Percentiles rank a stretch among this genome's conserved stretches.
phyloP scores from a whole-genome alignment of 2,329 filamentous ascomycete species.

The Phialophora tarda region DNA sequence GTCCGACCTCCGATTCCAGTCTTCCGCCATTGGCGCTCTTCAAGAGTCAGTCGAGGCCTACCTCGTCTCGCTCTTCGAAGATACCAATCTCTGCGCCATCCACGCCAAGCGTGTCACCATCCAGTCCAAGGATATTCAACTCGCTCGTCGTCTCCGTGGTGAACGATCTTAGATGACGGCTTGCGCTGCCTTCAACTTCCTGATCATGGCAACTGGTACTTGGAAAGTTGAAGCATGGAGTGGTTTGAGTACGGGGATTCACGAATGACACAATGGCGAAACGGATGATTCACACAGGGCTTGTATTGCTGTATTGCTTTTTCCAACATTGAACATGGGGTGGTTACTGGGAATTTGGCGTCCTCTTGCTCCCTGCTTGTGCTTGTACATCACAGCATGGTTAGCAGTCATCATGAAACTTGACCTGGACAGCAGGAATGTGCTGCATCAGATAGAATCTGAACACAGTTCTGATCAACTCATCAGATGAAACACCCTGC shows the following conservation, averaged over 20 bases:
- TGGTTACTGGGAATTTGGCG: slow-evolving; percentile 33
- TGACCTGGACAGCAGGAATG: slow-evolving; percentile 32
- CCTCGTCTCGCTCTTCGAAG: slow-evolving; percentile 96
- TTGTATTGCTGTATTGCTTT: slow-evolving; percentile 31
- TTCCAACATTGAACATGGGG: slow-evolving; percentile 30
- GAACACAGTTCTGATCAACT: slow-evolving; percentile 34
- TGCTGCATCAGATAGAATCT: slow-evolving; percentile 35
- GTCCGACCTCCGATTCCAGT: slow-evolving; percentile 96
- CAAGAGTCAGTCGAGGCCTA: slow-evolving; percentile 99
- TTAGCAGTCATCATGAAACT: slow-evolving; percentile 34
- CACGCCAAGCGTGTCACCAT: slow-evolving; percentile 99
- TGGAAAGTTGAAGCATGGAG: slow-evolving; percentile 27
- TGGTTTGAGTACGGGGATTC: slow-evolving; percentile 34
- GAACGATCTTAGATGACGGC: slow-evolving; percentile 73
- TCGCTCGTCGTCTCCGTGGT: slow-evolving; percentile 91
- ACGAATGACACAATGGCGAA: slow-evolving; percentile 36
- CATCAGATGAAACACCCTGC: slow-evolving; percentile 11
- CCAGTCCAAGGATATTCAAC: slow-evolving; percentile 91
- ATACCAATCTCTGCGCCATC: slow-evolving; percentile 98
- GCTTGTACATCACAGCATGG: slow-evolving; percentile 36
- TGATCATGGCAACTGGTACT: slow-evolving; percentile 19
- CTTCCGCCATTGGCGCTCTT: slow-evolving; percentile 92
- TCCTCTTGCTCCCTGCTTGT: slow-evolving; percentile 30
- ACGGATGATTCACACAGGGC: slow-evolving; percentile 37
- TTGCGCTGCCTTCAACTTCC: slow-evolving; percentile 25